Evolutionary conservation across 106 monocot species (phyloP), one percentile per base, ranked within the genome.

Genomic region (Apostasia shenzhenica): DNA sequence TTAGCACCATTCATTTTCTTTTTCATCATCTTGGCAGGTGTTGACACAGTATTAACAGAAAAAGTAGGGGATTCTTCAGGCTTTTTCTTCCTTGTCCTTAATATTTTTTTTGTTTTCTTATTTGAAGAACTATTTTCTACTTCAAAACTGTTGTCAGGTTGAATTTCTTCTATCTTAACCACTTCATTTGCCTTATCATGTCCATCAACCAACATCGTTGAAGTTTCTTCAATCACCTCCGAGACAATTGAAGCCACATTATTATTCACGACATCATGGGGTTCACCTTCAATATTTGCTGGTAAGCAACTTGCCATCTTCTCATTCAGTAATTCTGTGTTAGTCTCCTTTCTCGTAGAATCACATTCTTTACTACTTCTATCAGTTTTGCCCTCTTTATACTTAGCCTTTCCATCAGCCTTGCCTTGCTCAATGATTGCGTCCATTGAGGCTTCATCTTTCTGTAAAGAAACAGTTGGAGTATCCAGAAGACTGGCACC

Each of bases 1-100:
- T 4, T 14, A 1, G 39, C 26, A 48, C 26, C 48, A 48, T 2
- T 65, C 48, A 37, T 8, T 26, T 65, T 65, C 65, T 49, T 48
- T 48, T 65, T 65, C 11, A 47, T 26, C 48, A 47, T 8, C 65
- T 48, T 65, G 65, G 65, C 2, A 65, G 65, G 4, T 43, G 65
- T 43, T 65, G 65, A 65, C 14, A 65, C 14, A 64, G 45, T 6
- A 5, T 64, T 6, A 64, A 10, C 14, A 48, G 26, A 26, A 26
- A 26, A 26, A 26, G 26, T 26, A 26, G 65, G 13, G 48, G 8
- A 10, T 1, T 65, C 65, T 65, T 65, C 65, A 65, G 48, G 26
- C 14, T 68, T 53, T 12, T 68, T 68, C 68, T 68, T 54, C 54
- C 68, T 68, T 54, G 41, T 68, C 54, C 54, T 68, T 43, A 53